phyloP scores from a whole-genome alignment of 2,329 filamentous ascomycete species.

The Sarocladium oryzae region DNA sequence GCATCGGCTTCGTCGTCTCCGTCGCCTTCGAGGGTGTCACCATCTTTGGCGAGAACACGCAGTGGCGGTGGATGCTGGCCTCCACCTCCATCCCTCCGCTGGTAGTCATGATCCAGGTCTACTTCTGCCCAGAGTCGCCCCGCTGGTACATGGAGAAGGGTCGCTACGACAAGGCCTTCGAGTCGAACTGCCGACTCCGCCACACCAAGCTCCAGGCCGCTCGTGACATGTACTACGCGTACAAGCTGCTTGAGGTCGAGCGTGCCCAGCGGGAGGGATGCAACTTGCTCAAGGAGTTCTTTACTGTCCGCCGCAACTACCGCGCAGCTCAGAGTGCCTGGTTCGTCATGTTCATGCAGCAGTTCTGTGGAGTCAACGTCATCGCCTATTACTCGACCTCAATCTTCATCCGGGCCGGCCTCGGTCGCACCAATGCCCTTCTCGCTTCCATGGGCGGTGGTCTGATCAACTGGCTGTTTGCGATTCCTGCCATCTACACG shows the following conservation, averaged over 20 bases:
- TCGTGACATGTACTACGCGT: constrained; percentile 44
- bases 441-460: constrained; percentile 51
- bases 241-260: constrained; percentile 30
- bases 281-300: constrained; percentile 29
- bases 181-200: constrained; percentile 38
- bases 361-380: constrained; percentile 42
- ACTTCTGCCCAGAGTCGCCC: constrained; percentile 47
- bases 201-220: constrained; percentile 42
- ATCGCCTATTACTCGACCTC: constrained; percentile 50
- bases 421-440: constrained; percentile 34
- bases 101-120: constrained; percentile 44
- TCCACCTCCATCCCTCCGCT: constrained; percentile 48
- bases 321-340: constrained; percentile 29
- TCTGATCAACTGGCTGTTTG: constrained; percentile 51
- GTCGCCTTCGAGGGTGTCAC: constrained; percentile 23
- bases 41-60: constrained; percentile 26
- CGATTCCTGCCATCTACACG: constrained; percentile 51
- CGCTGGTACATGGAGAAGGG: constrained; percentile 48
- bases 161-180: constrained; percentile 36
- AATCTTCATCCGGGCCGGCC: constrained; percentile 33
- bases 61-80: constrained; percentile 35
- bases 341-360: constrained; percentile 32
- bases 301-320: constrained; percentile 29
- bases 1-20: constrained; percentile 31
- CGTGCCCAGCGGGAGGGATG: constrained; percentile 20